Conservation (phyloP, 805 yeast species). For the Candida chauliodis region DNA sequence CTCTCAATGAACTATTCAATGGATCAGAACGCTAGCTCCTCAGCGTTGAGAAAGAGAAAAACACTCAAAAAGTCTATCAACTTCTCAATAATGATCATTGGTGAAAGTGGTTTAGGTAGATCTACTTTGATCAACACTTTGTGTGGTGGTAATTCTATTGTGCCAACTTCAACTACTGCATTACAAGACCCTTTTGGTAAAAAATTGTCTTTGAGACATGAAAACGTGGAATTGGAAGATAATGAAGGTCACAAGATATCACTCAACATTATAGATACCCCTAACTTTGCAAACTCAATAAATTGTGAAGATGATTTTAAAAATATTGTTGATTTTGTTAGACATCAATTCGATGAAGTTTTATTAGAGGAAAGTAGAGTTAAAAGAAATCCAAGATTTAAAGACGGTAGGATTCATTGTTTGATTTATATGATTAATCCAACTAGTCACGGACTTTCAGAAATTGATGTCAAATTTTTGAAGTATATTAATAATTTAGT, state of each 20-base stretch:
- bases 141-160: constrained; percentile 79
- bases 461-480: constrained; percentile 42
- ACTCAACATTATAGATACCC: constrained; percentile 74
- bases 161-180: constrained; percentile 63
- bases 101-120: constrained; percentile 84
- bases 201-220: constrained; percentile 64
- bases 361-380: constrained; percentile 76
- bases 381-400: constrained; percentile 80
- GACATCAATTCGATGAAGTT: constrained; percentile 81
- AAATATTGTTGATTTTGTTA: constrained; percentile 69
- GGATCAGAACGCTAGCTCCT: constrained; percentile 20
- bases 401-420: constrained; percentile 78
- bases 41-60: constrained; percentile 61
- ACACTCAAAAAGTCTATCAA: constrained; percentile 79
- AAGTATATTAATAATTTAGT: constrained; percentile 39
- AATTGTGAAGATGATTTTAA: constrained; percentile 67
- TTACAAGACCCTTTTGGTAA: constrained; percentile 50
- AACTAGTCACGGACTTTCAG: constrained; percentile 42
- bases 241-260: constrained; percentile 82
- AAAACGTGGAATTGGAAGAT: constrained; percentile 80
- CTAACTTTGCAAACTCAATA: constrained; percentile 75
- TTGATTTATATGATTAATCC: constrained; percentile 44
- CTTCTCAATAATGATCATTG: constrained; percentile 83
- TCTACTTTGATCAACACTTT: constrained; percentile 90
- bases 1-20: constrained; percentile 7